Evolutionary conservation across 768 basidiomycete species (phyloP), one percentile per base, ranked within the genome.

Genomic region (Mycena vulgaris): DNA sequence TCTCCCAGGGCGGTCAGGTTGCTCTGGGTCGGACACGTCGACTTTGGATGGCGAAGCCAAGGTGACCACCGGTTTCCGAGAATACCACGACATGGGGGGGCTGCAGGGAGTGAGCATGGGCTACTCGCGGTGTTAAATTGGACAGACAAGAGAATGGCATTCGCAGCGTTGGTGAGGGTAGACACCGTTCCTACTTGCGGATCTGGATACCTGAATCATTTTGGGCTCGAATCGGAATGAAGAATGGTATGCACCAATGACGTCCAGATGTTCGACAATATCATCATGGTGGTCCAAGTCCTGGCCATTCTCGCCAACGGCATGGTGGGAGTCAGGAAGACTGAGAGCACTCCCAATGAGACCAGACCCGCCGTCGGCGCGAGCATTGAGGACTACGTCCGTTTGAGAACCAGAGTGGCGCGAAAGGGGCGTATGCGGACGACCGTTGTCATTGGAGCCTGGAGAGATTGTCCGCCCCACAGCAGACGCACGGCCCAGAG

Each of bases 251-350:
- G 51, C 73, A 91, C 92, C 93, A 68, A 94, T 93, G 48, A 90
- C 91, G 79, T 96, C 94, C 72, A 96, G 80, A 78, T 95, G 91
- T 69, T 95, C 94, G 7, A 95, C 93, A 53, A 95, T 88, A 74
- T 94, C 92, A 75, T 95, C 92, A 68, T 91, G 88, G 75, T 95
- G 92, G 64, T 89, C 85, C 19, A 59, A 30, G 25, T 81, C 76
- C 3, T 78, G 75, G 39, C 61, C 64, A 7, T 72, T 65, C 21
- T 73, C 68, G 60, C 63, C 66, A 10, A 71, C 73, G 3, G 74
- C 75, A 30, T 69, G 66, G 49, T 69, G 59, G 13, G 75, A 71
- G 51, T 76, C 74, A 40, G 79, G 78, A 53, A 85, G 71, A 72
- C 83, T 87, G 42, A 89, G 76, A 0, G 83, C 83, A 68, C 86